Percentiles rank a stretch among this genome's conserved stretches.
phyloP scores from a whole-genome alignment of 2,329 filamentous ascomycete genomes.

The Nothomitra cinnamomea region DNA sequence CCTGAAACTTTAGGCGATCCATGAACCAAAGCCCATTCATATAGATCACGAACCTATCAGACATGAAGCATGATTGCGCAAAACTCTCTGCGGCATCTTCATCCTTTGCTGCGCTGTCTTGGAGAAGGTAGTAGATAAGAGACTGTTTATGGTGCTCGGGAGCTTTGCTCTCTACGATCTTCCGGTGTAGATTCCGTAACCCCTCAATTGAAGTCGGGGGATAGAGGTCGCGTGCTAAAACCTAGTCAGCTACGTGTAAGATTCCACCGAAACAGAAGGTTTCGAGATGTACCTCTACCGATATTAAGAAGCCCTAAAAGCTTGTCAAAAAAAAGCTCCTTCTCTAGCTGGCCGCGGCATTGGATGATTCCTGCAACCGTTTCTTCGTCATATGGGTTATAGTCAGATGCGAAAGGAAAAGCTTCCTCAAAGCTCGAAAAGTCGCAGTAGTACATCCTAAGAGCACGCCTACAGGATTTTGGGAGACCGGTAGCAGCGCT shows the following conservation, averaged over 20 bases:
- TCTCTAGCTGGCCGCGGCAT: constrained; percentile 34
- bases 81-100: neutral
- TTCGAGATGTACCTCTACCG: constrained; percentile 38
- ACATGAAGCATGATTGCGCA: constrained; percentile 25
- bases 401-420: constrained; percentile 43
- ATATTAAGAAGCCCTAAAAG: constrained; percentile 55
- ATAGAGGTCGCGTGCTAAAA: constrained; percentile 43
- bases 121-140: constrained; percentile 67
- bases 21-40: constrained; percentile 72
- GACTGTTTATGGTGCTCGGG: constrained; percentile 65
- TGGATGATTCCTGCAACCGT: constrained; percentile 45
- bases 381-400: constrained; percentile 38
- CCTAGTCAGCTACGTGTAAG: constrained; percentile 6
- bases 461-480: too few relatives aligned
- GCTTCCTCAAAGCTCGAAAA: constrained; percentile 51
- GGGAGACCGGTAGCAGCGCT: too few relatives aligned
- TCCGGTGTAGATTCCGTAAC: constrained; percentile 51
- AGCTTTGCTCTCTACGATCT: constrained; percentile 47
- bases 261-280: neutral
- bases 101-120: constrained; percentile 31
- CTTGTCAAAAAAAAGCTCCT: constrained; percentile 63
- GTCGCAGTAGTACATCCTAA: constrained; percentile 19
- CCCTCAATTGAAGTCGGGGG: constrained; percentile 54
- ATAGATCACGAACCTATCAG: constrained; percentile 60
- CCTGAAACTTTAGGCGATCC: constrained; percentile 52